Conservation (phyloP, 2,329 filamentous ascomycete species). For the Torrubiella hemipterigena region DNA sequence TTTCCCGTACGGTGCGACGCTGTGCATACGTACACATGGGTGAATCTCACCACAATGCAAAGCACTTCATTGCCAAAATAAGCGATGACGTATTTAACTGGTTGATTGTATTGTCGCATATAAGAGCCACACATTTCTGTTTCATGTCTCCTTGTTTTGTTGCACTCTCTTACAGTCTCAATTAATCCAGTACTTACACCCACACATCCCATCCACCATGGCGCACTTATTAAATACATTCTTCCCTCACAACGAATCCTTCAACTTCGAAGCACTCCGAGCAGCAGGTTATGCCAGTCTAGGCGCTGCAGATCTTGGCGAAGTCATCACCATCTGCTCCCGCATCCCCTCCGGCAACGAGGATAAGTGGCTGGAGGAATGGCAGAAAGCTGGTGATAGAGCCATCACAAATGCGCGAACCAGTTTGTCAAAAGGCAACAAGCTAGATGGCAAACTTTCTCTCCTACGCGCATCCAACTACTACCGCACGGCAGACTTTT, state of each 20-base stretch:
- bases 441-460: background rate
- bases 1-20: no score
- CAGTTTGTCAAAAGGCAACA: background rate
- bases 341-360: slow-evolving; percentile 2
- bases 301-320: slow-evolving; percentile 3
- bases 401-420: background rate
- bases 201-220: no score
- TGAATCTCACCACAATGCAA: no score
- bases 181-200: no score
- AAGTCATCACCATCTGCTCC: slow-evolving; percentile 4
- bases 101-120: no score
- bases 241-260: slow-evolving; percentile 3
- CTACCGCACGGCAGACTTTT: slow-evolving; percentile 4
- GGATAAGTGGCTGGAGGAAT: slow-evolving; percentile 1
- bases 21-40: no score
- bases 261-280: slow-evolving; percentile 3
- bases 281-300: slow-evolving; percentile 4
- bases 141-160: no score
- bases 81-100: no score
- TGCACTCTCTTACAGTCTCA: no score
- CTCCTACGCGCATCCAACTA: slow-evolving; percentile 3
- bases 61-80: no score
- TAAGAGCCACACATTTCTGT: no score
- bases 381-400: slow-evolving; percentile 1
- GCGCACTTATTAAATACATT: no score